Conservation (phyloP, 345 rosid species). For the Mangifera indica region DNA sequence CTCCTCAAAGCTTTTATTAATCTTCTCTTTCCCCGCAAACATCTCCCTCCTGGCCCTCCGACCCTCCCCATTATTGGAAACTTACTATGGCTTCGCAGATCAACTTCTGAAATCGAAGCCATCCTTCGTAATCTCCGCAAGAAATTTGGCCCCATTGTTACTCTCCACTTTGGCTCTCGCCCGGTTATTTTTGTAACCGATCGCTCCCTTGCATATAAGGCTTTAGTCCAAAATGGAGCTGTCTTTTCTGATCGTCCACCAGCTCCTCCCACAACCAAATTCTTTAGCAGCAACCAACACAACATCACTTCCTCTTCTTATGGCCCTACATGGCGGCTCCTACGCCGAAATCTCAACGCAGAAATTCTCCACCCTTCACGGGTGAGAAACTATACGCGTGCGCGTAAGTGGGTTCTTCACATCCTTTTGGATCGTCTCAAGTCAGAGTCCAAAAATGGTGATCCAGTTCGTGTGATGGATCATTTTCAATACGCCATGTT, state of each 20-base stretch:
- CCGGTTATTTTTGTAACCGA: slow-evolving; percentile 21
- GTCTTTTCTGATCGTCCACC: slow-evolving; percentile 18
- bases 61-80: slow-evolving; percentile 16
- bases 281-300: slow-evolving; percentile 1
- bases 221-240: slow-evolving; percentile 25
- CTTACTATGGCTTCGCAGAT: slow-evolving; percentile 9
- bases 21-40: slow-evolving; percentile 6
- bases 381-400: slow-evolving; percentile 4
- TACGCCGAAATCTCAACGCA: slow-evolving; percentile 24
- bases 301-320: slow-evolving; percentile 24
- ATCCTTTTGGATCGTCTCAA: slow-evolving; percentile 18
- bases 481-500: slow-evolving; percentile 17
- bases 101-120: slow-evolving; percentile 10
- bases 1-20: slow-evolving; percentile 11
- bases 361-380: slow-evolving; percentile 26
- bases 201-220: slow-evolving; percentile 26
- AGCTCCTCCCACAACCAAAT: background rate
- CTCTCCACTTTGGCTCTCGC: slow-evolving; percentile 14
- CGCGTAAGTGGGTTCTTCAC: slow-evolving; percentile 24
- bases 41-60: slow-evolving; percentile 28
- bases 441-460: background rate
- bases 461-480: background rate
- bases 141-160: slow-evolving; percentile 23
- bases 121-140: slow-evolving; percentile 11
- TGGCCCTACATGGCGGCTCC: slow-evolving; percentile 28